A percentile compares a stretch with the other conserved stretches of the same genome.
These are phyloP conservation scores for Hypoxylon fuscum DNA, from an alignment of 495 filamentous ascomycete genomes.

Conservation along the genomic window DNA sequence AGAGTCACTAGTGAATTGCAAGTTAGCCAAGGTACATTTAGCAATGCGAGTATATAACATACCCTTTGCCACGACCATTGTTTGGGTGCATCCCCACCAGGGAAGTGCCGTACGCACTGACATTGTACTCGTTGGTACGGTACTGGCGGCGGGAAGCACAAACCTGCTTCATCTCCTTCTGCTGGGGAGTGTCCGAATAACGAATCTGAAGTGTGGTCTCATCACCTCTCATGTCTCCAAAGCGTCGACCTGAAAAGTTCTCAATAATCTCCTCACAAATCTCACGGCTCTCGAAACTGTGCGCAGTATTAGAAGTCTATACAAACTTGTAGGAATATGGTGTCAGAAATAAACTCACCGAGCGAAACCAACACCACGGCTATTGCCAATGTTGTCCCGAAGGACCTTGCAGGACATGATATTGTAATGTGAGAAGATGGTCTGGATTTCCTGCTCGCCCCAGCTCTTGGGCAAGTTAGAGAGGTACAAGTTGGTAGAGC, in stretches of 20 bases:
- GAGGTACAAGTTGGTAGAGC: conserved; percentile 94
- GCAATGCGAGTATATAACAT: background rate
- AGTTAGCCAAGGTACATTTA: conserved; percentile 2
- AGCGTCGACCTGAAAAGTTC: conserved; percentile 78
- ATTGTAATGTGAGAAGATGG: conserved; percentile 83
- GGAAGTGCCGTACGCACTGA: conserved; percentile 64
- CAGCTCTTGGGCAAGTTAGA: conserved; percentile 92
- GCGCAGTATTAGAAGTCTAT: conserved; percentile 32
- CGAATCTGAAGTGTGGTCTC: conserved; percentile 84
- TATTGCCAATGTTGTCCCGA: conserved; percentile 85
- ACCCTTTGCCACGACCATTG: conserved; percentile 34
- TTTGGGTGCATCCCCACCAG: conserved; percentile 60
- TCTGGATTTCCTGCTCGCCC: conserved; percentile 81
- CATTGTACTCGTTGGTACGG: conserved; percentile 93
- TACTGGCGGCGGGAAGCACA: conserved; percentile 92
- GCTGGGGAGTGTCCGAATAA: conserved; percentile 93
- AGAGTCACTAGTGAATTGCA: conserved; percentile 1
- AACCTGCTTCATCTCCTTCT: conserved; percentile 94
- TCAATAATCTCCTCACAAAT: conserved; percentile 86
- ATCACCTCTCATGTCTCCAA: conserved; percentile 57
- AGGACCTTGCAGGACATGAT: conserved; percentile 93
- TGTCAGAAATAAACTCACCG: conserved; percentile 65
- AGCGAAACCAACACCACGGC: conserved; percentile 97
- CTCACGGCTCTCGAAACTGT: conserved; percentile 85
- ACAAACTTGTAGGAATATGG: conserved; percentile 1